Evolutionary conservation across 306 rosid genomes (phyloP).

Genomic region (Oemleria cerasiformis): DNA sequence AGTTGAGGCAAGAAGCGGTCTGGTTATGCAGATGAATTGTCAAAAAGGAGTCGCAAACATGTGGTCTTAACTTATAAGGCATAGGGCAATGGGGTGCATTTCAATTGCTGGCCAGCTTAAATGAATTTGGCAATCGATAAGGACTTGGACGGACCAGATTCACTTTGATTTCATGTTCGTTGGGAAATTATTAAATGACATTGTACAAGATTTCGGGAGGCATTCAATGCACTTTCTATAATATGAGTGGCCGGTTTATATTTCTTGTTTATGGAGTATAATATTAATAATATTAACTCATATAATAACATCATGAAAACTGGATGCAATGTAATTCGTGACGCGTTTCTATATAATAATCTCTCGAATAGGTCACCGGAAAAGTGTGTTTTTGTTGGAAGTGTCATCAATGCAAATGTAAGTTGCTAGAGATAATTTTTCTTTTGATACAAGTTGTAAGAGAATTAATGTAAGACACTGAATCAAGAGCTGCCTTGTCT

Average conservation of each 20-base stretch:
- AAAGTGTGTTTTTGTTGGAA: conserved; percentile 3
- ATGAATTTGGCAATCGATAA: conserved; percentile 9
- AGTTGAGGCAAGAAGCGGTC: neutral
- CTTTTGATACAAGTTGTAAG: neutral
- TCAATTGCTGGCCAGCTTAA: conserved; percentile 17
- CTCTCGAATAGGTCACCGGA: conserved; percentile 4
- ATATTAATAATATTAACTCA: no score
- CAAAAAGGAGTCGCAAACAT: neutral
- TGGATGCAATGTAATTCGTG: no score
- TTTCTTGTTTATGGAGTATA: no score
- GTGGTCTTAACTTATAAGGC: neutral
- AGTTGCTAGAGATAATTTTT: no score
- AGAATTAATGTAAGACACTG: conserved; percentile 24
- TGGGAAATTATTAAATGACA: no score
- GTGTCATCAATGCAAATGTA: conserved; percentile 22
- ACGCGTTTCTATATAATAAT: no score
- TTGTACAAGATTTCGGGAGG: no score
- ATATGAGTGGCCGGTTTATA: no score
- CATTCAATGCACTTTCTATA: no score
- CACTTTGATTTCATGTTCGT: conserved; percentile 20
- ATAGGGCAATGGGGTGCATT: neutral
- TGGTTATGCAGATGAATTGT: neutral
- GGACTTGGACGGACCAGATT: conserved; percentile 18
- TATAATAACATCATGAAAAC: no score
- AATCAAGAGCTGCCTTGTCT: conserved; percentile 19